Evolutionary conservation across 176 grass and related monocot species (phyloP).

Genomic region (Panicum miliaceum): DNA sequence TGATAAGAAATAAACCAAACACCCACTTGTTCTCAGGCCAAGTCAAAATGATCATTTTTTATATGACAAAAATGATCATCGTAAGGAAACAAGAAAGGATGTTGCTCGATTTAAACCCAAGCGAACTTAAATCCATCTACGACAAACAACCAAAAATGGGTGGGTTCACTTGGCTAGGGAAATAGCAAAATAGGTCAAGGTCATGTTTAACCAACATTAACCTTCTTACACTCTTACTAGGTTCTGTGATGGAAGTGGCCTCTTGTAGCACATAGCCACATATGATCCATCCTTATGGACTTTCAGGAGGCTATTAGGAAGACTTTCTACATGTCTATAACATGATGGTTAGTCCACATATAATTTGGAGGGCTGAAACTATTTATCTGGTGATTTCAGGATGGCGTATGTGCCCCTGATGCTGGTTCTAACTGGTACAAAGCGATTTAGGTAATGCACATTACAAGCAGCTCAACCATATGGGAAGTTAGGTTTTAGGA

Average conservation of each 20-base stretch:
- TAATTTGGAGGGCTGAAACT: too few relatives aligned
- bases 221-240: neutral
- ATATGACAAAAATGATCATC: neutral
- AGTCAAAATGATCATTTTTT: neutral
- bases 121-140: neutral
- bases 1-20: neutral
- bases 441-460: too few relatives aligned
- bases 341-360: too few relatives aligned
- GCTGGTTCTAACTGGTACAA: neutral
- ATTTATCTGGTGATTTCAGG: too few relatives aligned
- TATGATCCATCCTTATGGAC: constrained; percentile 6
- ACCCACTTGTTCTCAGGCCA: neutral
- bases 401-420: too few relatives aligned
- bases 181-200: neutral
- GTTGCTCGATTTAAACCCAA: neutral
- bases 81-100: neutral
- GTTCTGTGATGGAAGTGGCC: neutral
- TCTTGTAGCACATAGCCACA: neutral
- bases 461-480: too few relatives aligned
- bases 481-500: neutral
- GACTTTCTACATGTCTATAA: neutral
- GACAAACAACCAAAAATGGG: neutral
- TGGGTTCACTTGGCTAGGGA: neutral
- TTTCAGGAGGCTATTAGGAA: neutral
- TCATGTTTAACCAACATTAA: neutral